A percentile compares a stretch with the other conserved stretches of the same genome.
phyloP scores from a whole-genome alignment of 148 eudicot genomes.

The Heliosperma pusillum region DNA sequence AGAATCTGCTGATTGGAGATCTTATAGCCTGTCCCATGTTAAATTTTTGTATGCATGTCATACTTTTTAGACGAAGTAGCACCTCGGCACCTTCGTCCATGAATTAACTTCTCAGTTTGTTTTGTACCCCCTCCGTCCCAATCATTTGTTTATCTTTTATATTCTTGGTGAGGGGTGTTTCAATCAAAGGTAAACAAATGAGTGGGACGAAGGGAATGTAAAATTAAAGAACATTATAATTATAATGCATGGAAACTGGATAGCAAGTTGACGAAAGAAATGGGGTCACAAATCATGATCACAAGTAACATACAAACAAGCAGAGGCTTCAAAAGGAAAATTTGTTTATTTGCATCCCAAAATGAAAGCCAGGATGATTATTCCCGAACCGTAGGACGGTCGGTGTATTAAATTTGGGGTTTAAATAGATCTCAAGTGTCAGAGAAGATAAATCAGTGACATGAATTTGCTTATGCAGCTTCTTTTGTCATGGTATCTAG shows the following conservation, averaged over 20 bases:
- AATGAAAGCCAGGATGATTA: too few species aligned
- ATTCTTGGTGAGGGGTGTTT: too few species aligned
- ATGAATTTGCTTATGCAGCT: neutral
- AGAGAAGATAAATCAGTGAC: neutral
- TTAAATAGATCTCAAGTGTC: neutral
- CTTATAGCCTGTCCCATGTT: neutral
- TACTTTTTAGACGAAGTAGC: neutral
- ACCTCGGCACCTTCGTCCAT: too few species aligned
- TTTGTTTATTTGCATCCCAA: too few species aligned
- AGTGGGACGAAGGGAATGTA: too few species aligned
- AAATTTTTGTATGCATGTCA: neutral
- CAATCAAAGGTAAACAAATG: too few species aligned
- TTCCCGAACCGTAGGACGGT: too few species aligned
- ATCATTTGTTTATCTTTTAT: too few species aligned
- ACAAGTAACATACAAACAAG: neutral
- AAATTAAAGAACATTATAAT: neutral
- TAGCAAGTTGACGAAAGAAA: neutral
- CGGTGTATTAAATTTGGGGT: neutral
- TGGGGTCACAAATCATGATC: neutral
- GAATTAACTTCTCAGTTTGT: too few species aligned
- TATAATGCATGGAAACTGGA: neutral
- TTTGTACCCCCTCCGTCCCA: too few species aligned
- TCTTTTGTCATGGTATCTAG: constrained; percentile 32
- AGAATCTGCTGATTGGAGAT: neutral
- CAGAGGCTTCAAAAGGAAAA: too few species aligned